Evolutionary conservation across 2,329 filamentous ascomycete genomes (phyloP), one percentile per base, ranked within the genome.

Genomic region (Aspergillus aculeatinus): DNA sequence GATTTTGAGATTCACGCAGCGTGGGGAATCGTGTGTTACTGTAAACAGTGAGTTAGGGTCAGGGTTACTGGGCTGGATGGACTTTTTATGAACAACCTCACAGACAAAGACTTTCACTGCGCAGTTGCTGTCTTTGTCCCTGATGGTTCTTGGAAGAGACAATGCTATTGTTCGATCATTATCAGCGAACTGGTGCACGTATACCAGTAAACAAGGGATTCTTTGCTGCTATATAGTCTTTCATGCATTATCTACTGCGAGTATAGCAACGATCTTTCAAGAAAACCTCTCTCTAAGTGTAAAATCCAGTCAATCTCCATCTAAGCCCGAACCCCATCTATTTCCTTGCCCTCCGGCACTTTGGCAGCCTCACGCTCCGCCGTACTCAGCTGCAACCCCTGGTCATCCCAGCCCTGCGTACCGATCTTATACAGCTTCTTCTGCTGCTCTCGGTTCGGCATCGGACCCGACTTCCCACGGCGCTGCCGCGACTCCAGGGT

Each of bases 401-500:
- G 77, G 47, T 76, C 74, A 63, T 79, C 74, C 79, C 79, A 81
- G 9, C 74, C 74, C 51, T 77, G 72, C 33, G 75, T 73, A 29
- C 75, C 76, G 48, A 70, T 62, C 59, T 73, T 69, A 67, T 78
- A 80, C 44, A 79, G 67, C 7, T 63, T 59, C 60, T 69, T 74
- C 65, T 80, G 77, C 62, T 74, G 61, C 35, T 75, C 70, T 14
- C 77, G 74, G 19, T 69, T 68, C 2, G 69, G 66, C 57, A 66
- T 72, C 2, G 72, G 70, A 1, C 73, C 69, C 9, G 66, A 57
- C 64, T 76, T 77, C 19, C 78, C 78, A 25, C 79, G 74, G 14
- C 77, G 74, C 19, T 69, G 59, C 39, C 79, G 74, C 12, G 77
- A 80, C 21, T 79, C 75, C 3, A 65, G 31, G 1, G 77, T 80